phyloP scores from a whole-genome alignment of 2,329 filamentous ascomycete genomes.

The Pestalotiopsis sp. region DNA sequence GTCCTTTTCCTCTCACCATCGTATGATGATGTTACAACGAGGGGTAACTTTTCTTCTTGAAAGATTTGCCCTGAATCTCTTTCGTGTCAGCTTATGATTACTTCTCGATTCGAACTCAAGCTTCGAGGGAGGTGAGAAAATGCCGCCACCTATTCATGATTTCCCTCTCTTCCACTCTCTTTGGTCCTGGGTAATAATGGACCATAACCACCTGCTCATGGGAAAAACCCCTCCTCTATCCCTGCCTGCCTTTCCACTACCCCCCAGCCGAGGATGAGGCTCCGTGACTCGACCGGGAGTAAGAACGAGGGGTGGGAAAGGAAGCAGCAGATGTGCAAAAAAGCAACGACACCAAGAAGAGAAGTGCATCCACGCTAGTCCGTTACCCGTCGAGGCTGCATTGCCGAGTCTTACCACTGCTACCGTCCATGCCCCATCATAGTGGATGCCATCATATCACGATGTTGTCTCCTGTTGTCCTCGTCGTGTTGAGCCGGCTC shows the following conservation, averaged over 20 bases:
- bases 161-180: not conserved
- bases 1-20: not conserved
- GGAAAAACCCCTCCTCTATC: not conserved
- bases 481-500: too few species aligned
- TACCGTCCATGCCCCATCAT: not conserved
- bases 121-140: not conserved
- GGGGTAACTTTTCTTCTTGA: not conserved
- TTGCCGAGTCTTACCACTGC: not conserved
- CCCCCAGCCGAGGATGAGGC: not conserved
- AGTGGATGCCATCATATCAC: too few species aligned
- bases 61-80: not conserved
- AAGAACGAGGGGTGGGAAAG: not conserved
- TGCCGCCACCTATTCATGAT: not conserved
- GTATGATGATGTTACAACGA: not conserved
- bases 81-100: not conserved
- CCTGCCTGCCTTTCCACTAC: not conserved
- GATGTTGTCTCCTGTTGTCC: too few species aligned
- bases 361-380: slow-evolving; percentile 10
- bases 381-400: slow-evolving; percentile 7
- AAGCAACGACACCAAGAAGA: not conserved
- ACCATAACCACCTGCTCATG: not conserved
- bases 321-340: not conserved
- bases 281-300: not conserved
- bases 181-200: not conserved
- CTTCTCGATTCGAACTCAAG: not conserved